These are phyloP conservation scores for Colletotrichum agaves DNA, from an alignment of 2,329 filamentous ascomycete genomes.

Conservation along the genomic window DNA sequence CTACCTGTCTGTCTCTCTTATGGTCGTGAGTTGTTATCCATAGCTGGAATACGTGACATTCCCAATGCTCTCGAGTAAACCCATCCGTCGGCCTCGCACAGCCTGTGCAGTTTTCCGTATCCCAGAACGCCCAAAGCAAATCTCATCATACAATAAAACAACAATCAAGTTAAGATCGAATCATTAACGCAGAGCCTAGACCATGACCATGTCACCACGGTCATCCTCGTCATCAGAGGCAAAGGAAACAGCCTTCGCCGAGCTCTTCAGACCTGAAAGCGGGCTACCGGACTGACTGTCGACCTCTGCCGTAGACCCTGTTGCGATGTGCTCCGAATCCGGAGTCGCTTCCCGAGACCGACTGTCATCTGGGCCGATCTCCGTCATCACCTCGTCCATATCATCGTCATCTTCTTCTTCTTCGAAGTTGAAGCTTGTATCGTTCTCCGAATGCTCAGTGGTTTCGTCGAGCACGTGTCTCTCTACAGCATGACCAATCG, in stretches of 20 bases:
- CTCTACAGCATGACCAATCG: slow-evolving; percentile 38
- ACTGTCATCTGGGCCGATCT: slow-evolving; percentile 27
- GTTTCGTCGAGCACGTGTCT: slow-evolving; percentile 24
- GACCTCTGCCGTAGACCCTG: neutral
- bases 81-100: neutral
- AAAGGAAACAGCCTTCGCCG: neutral
- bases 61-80: neutral
- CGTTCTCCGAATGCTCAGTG: slow-evolving; percentile 11
- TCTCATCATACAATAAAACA: neutral
- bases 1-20: too few species aligned
- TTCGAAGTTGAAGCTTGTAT: slow-evolving; percentile 2
- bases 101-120: neutral
- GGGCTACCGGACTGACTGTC: neutral
- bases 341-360: slow-evolving; percentile 18
- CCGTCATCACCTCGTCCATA: slow-evolving; percentile 26
- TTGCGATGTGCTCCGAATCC: neutral
- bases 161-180: neutral
- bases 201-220: slow-evolving; percentile 36
- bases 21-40: neutral
- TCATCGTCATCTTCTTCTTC: slow-evolving; percentile 7
- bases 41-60: neutral
- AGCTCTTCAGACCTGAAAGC: neutral
- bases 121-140: slow-evolving; percentile 1
- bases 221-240: slow-evolving; percentile 22
- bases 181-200: neutral